Conservation (phyloP, 2,329 filamentous ascomycete genomes). For the Monosporascus ibericus region DNA sequence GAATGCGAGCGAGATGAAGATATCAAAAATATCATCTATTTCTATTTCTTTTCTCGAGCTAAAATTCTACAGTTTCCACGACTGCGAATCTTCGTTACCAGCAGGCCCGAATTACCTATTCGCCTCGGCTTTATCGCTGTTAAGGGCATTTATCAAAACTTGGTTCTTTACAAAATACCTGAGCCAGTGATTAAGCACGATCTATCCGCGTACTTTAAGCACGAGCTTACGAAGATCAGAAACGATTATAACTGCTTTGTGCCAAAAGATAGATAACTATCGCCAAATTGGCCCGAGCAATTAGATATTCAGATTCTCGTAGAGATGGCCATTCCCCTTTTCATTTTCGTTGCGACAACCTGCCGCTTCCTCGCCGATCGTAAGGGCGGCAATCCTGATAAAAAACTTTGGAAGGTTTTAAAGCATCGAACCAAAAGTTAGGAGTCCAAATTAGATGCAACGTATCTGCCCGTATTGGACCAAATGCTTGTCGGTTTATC, state of each 20-base stretch:
- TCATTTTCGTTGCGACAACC: conserved; percentile 19
- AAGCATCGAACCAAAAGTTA: conserved; percentile 7
- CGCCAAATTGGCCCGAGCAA: conserved; percentile 23
- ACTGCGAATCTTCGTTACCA: conserved; percentile 34
- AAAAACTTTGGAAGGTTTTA: conserved; percentile 12
- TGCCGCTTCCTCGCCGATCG: conserved; percentile 20
- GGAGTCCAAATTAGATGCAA: too few relatives aligned
- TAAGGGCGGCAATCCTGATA: conserved; percentile 16
- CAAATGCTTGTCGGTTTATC: too few relatives aligned
- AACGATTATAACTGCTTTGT: conserved; percentile 12
- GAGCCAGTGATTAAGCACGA: conserved; percentile 27
- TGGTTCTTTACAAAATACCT: conserved; percentile 26
- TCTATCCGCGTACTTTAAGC: conserved; percentile 26
- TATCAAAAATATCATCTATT: too few relatives aligned
- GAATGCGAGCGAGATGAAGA: too few relatives aligned
- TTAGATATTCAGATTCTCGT: conserved; percentile 7
- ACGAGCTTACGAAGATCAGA: conserved; percentile 25
- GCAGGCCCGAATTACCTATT: conserved; percentile 33
- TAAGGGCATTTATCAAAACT: conserved; percentile 1
- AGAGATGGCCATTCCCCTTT: conserved; percentile 7
- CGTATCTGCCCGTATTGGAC: too few relatives aligned
- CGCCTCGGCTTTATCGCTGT: conserved; percentile 28
- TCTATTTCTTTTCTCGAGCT: too few relatives aligned
- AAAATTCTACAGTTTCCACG: too few relatives aligned
- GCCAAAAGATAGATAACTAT: too few relatives aligned